phyloP scores from a whole-genome alignment of 1,284 basidiomycete genomes.

The Leccinum subrobustum region DNA sequence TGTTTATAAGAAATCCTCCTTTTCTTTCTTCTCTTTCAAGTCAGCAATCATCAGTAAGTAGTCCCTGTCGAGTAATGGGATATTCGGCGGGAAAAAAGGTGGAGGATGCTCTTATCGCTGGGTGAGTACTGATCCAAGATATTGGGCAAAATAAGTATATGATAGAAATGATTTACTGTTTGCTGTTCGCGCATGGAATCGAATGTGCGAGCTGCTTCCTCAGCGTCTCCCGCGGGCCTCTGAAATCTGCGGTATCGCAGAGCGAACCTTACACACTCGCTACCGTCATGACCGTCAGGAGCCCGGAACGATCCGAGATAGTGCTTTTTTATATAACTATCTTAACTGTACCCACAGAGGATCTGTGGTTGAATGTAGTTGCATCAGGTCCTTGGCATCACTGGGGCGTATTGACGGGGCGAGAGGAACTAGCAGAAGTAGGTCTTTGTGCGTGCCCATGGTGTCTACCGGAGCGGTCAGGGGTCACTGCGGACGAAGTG shows the following conservation, averaged over 20 bases:
- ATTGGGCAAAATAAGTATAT: neutral
- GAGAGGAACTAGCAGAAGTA: neutral
- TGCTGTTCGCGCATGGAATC: neutral
- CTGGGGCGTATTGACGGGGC: neutral
- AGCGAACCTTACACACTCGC: too few species aligned
- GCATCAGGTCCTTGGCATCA: neutral
- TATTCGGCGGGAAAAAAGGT: neutral
- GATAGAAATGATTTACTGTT: neutral
- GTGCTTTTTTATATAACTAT: neutral
- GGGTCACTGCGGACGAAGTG: neutral
- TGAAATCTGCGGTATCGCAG: neutral
- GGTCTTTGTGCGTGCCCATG: too few species aligned
- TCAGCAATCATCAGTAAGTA: neutral
- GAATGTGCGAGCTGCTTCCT: neutral
- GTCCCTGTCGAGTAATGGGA: neutral
- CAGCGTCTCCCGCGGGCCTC: neutral
- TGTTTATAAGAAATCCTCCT: neutral
- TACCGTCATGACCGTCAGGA: too few species aligned
- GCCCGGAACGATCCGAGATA: too few species aligned
- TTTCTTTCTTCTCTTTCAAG: neutral
- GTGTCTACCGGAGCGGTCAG: too few species aligned
- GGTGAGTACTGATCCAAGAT: neutral
- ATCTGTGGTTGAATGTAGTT: neutral
- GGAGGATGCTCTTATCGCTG: neutral
- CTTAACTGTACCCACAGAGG: neutral